Percentiles rank a stretch among this genome's conserved stretches.
Conservation (phyloP, 1,284 basidiomycete species). For the Ceratobasidium papillatum region DNA sequence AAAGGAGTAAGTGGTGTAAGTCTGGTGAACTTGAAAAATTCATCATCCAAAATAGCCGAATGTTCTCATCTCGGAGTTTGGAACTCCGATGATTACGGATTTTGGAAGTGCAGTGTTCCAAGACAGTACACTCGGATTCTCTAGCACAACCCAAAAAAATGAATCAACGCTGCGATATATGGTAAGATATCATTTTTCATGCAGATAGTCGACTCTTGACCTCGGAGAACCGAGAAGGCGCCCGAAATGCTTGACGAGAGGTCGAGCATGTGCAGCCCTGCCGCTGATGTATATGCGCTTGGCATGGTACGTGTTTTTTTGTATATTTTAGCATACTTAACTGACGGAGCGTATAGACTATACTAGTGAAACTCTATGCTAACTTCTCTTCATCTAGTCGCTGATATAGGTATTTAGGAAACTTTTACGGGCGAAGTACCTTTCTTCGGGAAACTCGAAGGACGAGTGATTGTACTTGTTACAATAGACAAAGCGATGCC, state of each 20-base stretch:
- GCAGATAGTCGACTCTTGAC: neutral
- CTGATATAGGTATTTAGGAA: neutral
- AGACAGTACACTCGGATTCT: neutral
- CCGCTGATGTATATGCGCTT: constrained; percentile 4
- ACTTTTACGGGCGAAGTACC: neutral
- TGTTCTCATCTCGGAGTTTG: neutral
- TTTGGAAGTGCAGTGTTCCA: neutral
- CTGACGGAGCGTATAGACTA: neutral
- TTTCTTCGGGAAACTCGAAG: neutral
- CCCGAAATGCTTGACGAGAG: neutral
- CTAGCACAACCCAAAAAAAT: neutral
- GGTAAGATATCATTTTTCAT: neutral
- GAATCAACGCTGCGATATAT: neutral
- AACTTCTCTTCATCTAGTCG: neutral
- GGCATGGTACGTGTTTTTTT: neutral
- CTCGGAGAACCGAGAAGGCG: neutral
- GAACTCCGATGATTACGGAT: neutral
- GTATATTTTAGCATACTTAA: neutral
- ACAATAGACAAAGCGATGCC: neutral
- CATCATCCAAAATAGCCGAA: neutral
- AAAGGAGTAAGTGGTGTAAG: neutral
- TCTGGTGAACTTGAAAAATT: neutral
- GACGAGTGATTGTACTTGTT: neutral
- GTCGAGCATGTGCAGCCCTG: neutral
- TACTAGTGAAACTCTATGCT: neutral